Base-by-base conservation (phyloP, 2,329 filamentous ascomycete genomes). In the Pseudocercospora fijiensis region DNA sequence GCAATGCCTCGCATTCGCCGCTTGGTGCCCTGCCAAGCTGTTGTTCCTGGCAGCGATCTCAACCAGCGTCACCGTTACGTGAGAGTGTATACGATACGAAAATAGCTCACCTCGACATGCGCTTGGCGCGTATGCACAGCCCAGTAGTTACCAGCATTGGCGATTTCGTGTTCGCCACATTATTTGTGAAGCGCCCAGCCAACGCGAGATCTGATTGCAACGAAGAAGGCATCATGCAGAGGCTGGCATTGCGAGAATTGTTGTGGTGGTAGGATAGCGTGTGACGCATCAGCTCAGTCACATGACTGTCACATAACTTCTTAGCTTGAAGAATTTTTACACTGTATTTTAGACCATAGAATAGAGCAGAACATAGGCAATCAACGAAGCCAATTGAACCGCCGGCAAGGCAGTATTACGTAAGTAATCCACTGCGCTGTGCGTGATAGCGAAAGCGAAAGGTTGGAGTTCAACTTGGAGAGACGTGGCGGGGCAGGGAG, bases 1-100 rank as follows among this genome's bases (percentile, higher is more conserved):
- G 27, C 13, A 9, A 7, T n/a, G n/a, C 10, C 24, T 52, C 49
- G 24, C 22, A 22, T 52, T 51, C 47, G 47, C 47, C 47, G 47
- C 47, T 52, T n/a, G 28, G 24, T 53, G 49, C 49, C 49, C 11
- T 53, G 49, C 49, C 49, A 53, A 24, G 26, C 49, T 53, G 49
- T 53, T 53, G 24, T 24, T 53, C 49, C 16, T 10, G 13, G 4
- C 49, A 26, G 22, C 49, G 26, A 30, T 53, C 49, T 24, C 6
- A 16, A 47, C 11, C 3, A 13, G 18, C 43, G 43, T 47, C 20
- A 49, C 9, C 45, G 20, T 22, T 49, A 26, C 49, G 26, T 53
- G 1, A 24, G 28, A 27, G 26, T 52, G 24, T 27, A 52, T 10
- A n/a, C 9, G 6, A 16, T 28, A 53, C 49, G 24, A 53, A 13